Evolutionary conservation across 441 rosid species (phyloP), one percentile per base, ranked within the genome.

Genomic region (Erodium trifolium): DNA sequence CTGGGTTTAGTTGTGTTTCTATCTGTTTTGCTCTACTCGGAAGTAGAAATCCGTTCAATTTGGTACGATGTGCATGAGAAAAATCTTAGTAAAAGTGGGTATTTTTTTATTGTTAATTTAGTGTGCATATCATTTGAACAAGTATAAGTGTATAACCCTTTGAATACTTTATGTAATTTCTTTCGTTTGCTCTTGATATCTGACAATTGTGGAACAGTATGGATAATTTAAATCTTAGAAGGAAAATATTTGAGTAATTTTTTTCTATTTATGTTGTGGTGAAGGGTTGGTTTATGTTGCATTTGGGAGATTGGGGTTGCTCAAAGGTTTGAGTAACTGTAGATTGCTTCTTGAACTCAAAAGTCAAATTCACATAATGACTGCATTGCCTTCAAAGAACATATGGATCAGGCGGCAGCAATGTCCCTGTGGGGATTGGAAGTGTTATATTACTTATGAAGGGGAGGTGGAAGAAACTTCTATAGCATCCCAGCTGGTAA

Each of bases 361-460:
- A 14, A 60, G 34, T 23, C 14, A 18, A 10, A 11, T 60, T 13
- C 7, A 11, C 10, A 23, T 60, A 66, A 82, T 82, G 85, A 76
- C 88, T 43, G 76, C 79, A 75, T 86, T 86, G 73, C 83, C 88
- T 14, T 80, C 82, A 11, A 85, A 73, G 73, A 89, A 86, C 70
- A 82, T 92, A 73, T 88, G 97, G 94, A 88, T 89, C 71, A 82
- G 85, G 67, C 79, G 86, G 18, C 98, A 91, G 76, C 96, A 93
- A 69, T 93, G 98, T 72, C 93, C 93, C 2, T 93, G 98, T 75
- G 95, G 97, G 65, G 97, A 93, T 78, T 89, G 97, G 97, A 93
- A 91, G 71, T 93, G 98, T 68, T 91, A 81, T 41, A 77, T 91
- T 63, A 82, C 79, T 67, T 69, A 78, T 45, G 92, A 91, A 64